Conservation (phyloP, 257 asterid genomes). For the Fraxinus excelsior region DNA sequence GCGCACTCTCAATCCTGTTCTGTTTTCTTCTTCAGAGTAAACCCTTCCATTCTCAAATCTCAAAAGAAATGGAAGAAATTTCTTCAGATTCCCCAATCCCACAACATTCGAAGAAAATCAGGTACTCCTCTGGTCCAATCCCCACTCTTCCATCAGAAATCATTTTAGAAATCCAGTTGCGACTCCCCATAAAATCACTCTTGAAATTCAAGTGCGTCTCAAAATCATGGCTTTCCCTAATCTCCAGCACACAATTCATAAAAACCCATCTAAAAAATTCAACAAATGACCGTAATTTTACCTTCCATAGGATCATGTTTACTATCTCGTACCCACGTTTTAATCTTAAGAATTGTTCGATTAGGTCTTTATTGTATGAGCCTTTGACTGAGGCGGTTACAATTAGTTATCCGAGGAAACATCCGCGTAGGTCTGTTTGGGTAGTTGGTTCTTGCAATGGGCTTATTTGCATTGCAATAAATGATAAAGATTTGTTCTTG, state of each 20-base stretch:
- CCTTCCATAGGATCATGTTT: constrained; percentile 28
- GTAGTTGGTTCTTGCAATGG: constrained; percentile 64
- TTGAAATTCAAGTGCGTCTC: constrained; percentile 50
- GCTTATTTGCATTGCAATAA: constrained; percentile 38
- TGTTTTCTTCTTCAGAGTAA: neutral
- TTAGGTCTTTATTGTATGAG: constrained; percentile 36
- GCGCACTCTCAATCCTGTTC: too few species aligned
- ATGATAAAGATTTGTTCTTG: constrained; percentile 29
- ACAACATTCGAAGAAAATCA: neutral
- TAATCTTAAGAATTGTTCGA: constrained; percentile 31
- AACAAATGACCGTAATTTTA: constrained; percentile 1
- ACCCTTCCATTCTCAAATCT: neutral
- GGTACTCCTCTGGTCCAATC: neutral
- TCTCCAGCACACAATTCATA: constrained; percentile 43
- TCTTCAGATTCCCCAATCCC: neutral
- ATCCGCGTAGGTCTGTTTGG: neutral
- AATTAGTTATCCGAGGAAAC: constrained; percentile 4
- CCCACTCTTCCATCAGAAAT: constrained; percentile 53
- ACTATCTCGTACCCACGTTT: constrained; percentile 1
- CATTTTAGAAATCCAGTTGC: constrained; percentile 46
- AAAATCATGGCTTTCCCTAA: constrained; percentile 48
- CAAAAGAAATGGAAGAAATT: neutral
- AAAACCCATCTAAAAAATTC: constrained; percentile 34
- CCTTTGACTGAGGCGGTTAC: constrained; percentile 22
- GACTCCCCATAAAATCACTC: constrained; percentile 54